Evolutionary conservation across 2,329 filamentous ascomycete genomes (phyloP).

Genomic region (Phialophora tarda): DNA sequence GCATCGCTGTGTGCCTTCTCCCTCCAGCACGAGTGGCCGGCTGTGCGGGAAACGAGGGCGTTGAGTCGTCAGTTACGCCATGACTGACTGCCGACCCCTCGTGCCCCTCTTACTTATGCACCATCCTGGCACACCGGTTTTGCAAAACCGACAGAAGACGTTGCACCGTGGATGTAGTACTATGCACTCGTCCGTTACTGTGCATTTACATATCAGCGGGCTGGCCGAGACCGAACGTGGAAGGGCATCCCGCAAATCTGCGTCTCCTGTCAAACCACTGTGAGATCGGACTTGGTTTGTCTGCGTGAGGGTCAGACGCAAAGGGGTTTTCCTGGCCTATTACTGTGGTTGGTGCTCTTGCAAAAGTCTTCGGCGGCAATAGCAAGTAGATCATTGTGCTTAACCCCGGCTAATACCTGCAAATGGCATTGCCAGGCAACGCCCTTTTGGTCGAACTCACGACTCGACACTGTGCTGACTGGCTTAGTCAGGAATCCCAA

Average conservation of each 20-base stretch:
- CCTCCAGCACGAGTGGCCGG: background rate
- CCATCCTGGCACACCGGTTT: conserved; percentile 19
- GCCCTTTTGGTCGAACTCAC: too few relatives aligned
- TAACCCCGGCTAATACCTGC: background rate
- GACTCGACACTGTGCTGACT: conserved; percentile 9
- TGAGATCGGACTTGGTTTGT: background rate
- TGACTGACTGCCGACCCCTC: background rate
- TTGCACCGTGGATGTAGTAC: background rate
- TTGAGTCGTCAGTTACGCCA: conserved; percentile 8
- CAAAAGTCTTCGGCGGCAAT: too few relatives aligned
- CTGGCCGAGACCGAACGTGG: background rate
- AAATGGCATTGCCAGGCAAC: background rate
- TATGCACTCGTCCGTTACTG: too few relatives aligned
- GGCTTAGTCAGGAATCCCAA: conserved; percentile 13
- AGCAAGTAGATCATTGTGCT: background rate
- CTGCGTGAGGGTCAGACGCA: conserved; percentile 1
- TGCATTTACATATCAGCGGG: background rate
- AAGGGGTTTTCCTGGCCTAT: background rate
- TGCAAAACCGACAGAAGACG: background rate
- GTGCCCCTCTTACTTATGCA: background rate
- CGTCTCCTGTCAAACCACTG: too few relatives aligned
- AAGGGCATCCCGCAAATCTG: conserved; percentile 4
- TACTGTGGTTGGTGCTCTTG: background rate
- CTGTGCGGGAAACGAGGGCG: too few relatives aligned
- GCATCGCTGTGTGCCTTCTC: too few relatives aligned